These are phyloP conservation scores for Protomyces lactucae-debilis DNA, from an alignment of 1,139 yeast species.

Conservation along the genomic window DNA sequence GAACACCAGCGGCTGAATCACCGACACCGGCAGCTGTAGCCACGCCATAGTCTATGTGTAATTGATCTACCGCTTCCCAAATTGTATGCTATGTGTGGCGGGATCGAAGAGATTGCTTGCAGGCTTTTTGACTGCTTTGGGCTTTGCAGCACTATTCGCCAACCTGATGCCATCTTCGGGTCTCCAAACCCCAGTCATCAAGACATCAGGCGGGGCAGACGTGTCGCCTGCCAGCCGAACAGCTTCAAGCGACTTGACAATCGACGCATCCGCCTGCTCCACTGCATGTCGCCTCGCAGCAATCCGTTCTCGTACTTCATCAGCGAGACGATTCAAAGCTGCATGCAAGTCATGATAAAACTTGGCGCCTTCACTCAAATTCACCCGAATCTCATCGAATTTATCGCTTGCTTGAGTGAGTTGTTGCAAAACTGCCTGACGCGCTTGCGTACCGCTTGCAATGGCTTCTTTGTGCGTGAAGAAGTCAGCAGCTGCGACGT, in stretches of 20 bases:
- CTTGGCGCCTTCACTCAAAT: constrained; percentile 62
- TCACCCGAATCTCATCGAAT: constrained; percentile 54
- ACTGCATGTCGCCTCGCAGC: constrained; percentile 40
- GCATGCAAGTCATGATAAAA: constrained; percentile 63
- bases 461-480: background rate
- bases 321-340: constrained; percentile 48
- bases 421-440: constrained; percentile 52
- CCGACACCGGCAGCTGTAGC: background rate
- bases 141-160: background rate
- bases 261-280: background rate
- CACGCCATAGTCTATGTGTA: background rate
- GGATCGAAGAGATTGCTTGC: constrained; percentile 7
- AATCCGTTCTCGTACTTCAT: constrained; percentile 55
- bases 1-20: background rate
- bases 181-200: constrained; percentile 15
- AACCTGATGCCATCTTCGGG: constrained; percentile 12
- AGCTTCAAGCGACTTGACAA: background rate
- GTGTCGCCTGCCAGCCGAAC: background rate
- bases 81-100: constrained; percentile 7
- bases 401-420: constrained; percentile 53
- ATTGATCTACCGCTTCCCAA: background rate
- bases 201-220: background rate
- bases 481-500: background rate
- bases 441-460: constrained; percentile 32
- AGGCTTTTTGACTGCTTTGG: background rate